Percentiles rank a stretch among this genome's conserved stretches.
Conservation (phyloP, 495 filamentous ascomycete species). For the Geoglossum glabrum region DNA sequence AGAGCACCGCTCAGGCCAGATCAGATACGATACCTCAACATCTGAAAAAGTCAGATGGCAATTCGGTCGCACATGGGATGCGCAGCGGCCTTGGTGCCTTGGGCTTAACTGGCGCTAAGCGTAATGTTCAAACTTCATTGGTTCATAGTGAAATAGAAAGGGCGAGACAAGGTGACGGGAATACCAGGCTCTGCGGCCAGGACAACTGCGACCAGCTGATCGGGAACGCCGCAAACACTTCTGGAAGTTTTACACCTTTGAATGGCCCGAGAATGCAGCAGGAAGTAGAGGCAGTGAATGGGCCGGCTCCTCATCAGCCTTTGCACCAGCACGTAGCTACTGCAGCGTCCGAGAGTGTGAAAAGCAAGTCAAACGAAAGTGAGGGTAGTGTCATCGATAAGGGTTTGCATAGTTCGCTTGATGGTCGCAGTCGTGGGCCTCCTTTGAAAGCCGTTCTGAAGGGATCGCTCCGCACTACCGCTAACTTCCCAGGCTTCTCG, state of each 20-base stretch:
- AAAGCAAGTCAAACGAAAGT: background rate
- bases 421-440: background rate
- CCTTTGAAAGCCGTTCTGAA: background rate
- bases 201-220: background rate
- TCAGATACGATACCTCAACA: constrained; percentile 8
- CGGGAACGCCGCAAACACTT: background rate
- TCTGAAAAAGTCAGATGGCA: background rate
- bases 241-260: background rate
- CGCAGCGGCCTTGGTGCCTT: background rate
- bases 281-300: no score
- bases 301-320: no score
- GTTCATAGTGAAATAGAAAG: background rate
- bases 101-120: background rate
- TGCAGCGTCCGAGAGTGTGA: no score
- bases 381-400: background rate
- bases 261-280: background rate
- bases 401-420: background rate
- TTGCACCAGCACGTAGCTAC: no score
- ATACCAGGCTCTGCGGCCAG: background rate
- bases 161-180: background rate
- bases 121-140: background rate
- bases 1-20: background rate
- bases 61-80: background rate
- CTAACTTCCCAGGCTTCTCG: background rate
- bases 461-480: background rate